phyloP scores from a whole-genome alignment of 306 rosid species.

The Pterocarpus santalinus region DNA sequence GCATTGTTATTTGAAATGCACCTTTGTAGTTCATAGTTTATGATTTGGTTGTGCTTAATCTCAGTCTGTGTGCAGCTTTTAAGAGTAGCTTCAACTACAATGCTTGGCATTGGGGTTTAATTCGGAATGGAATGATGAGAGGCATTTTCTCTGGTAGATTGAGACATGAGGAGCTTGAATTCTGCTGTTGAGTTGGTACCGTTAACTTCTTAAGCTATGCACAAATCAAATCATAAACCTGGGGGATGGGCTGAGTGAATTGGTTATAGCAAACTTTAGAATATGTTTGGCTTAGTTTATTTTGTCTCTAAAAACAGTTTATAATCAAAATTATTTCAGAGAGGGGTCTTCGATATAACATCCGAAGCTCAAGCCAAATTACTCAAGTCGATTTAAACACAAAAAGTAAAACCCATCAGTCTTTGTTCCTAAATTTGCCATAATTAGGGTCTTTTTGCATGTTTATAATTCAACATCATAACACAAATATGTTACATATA shows the following conservation, averaged over 20 bases:
- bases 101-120: not conserved
- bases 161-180: not conserved
- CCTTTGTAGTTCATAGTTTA: not conserved
- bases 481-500: no score
- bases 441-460: no score
- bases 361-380: no score
- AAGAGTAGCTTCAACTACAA: not conserved
- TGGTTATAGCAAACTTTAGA: not conserved
- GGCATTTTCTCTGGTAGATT: not conserved
- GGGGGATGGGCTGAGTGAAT: not conserved
- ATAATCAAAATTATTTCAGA: no score
- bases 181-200: not conserved
- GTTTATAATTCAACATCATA: no score
- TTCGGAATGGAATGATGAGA: constrained; percentile 1
- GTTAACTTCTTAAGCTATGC: constrained; percentile 6
- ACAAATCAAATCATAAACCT: not conserved
- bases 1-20: not conserved
- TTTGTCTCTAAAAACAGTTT: no score
- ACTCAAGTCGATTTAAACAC: no score
- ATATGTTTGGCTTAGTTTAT: no score
- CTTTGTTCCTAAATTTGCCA: no score
- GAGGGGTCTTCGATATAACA: no score
- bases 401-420: no score
- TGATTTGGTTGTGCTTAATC: not conserved
- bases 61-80: constrained; percentile 4